phyloP scores from a whole-genome alignment of 2,329 filamentous ascomycete species.

The Elsinoe perseae region DNA sequence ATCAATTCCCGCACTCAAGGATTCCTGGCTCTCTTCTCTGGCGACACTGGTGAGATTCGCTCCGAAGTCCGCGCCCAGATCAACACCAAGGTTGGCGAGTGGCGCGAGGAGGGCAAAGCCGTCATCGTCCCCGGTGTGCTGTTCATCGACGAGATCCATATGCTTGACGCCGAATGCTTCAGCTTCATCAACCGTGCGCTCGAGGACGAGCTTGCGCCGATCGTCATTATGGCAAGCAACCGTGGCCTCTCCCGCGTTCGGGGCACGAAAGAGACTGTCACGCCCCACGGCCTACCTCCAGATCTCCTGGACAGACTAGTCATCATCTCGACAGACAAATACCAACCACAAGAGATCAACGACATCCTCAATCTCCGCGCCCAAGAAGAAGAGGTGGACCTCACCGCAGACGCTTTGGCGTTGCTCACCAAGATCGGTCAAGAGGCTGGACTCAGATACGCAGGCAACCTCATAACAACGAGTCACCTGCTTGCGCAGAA shows the following conservation, averaged over 20 bases:
- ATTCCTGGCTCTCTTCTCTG: constrained; percentile 93
- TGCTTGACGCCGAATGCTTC: constrained; percentile 99
- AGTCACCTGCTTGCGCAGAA: constrained; percentile 82
- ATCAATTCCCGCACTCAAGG: constrained; percentile 99
- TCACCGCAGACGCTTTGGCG: constrained; percentile 81
- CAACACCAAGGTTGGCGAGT: constrained; percentile 97
- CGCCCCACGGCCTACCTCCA: constrained; percentile 85
- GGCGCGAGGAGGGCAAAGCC: constrained; percentile 98
- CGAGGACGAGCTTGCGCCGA: constrained; percentile 87
- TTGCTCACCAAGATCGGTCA: constrained; percentile 92
- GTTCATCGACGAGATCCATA: constrained; percentile 98
- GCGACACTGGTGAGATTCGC: constrained; percentile 94
- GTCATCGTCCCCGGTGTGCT: constrained; percentile 95
- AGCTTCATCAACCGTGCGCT: constrained; percentile 96
- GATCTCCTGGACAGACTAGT: constrained; percentile 95
- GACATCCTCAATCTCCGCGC: constrained; percentile 90
- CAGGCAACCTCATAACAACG: constrained; percentile 95
- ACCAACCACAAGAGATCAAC: constrained; percentile 74
- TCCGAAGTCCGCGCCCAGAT: constrained; percentile 98
- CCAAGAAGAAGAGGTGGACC: constrained; percentile 90
- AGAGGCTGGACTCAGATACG: constrained; percentile 86
- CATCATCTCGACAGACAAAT: constrained; percentile 88
- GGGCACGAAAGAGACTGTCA: constrained; percentile 77
- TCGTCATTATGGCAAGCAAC: constrained; percentile 99
- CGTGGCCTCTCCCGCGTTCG: constrained; percentile 84